Evolutionary conservation across 495 filamentous ascomycete genomes (phyloP), one percentile per base, ranked within the genome.

Genomic region (Rusavskia elegans): DNA sequence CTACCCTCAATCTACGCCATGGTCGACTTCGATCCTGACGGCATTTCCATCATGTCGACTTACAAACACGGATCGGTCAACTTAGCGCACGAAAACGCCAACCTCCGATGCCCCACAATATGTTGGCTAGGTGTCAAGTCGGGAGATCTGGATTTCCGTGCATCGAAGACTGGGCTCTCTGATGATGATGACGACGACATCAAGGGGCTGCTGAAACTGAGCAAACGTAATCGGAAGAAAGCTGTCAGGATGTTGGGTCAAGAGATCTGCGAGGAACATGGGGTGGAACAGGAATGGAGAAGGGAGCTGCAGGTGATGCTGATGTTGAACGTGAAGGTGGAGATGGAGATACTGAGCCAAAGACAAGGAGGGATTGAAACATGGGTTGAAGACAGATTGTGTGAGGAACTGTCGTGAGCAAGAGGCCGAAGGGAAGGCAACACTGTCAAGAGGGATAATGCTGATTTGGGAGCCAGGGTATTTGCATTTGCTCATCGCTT

Each of bases 1-100:
- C 67, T 2, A 37, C 61, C 78, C 1, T 73, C 69, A 0, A 74
- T 92, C 27, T 82, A 77, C 52, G 80, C 71, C 1, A 69, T 97
- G 0, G 80, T 89, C 1, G 92, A 98, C 60, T 85, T 80, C 50
- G 90, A 97, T 56, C 59, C 93, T 1, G 78, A 95, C 55, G 92
- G 92, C 0, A 73, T 98, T 48, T 74, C 75, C 5, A 96, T 98
- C 52, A 74, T 92, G 65, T 82, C 83, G 13, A 93, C 81, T 4
- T 97, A 95, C 70, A 87, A 85, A 57, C 73, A 85, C 55, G 88
- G 89, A n/a, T 94, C 89, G 27, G 67, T 71, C 45, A 73, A 74
- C 0, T 75, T 94, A 5, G 66, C 79, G 0, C 84, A 92, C 59
- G 85, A 95, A 56, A 81, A 76, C 45, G 66, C 69, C 14, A 68